These are phyloP conservation scores for Parathielavia hyrcaniae DNA, from an alignment of 495 filamentous ascomycete genomes.

Conservation along the genomic window DNA sequence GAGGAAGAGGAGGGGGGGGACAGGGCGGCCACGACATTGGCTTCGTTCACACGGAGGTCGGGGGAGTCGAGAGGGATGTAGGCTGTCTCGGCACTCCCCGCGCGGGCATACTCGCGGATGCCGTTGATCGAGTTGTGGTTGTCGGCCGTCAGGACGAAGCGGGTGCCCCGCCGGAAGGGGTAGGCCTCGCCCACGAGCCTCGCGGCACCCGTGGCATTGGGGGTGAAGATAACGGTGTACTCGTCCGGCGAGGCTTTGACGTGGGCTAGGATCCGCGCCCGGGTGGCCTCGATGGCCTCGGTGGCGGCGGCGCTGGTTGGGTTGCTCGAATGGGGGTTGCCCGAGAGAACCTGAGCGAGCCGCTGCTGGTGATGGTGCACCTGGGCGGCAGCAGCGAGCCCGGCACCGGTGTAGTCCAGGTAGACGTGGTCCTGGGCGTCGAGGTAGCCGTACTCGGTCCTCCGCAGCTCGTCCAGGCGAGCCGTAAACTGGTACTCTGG, in stretches of 20 bases:
- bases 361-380: constrained; percentile 25
- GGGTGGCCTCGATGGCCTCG: constrained; percentile 40
- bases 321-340: constrained; percentile 56
- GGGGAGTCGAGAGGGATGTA: constrained; percentile 24
- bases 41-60: constrained; percentile 17
- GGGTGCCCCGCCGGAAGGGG: constrained; percentile 17
- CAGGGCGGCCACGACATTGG: constrained; percentile 15
- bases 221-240: constrained; percentile 57
- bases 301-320: constrained; percentile 46
- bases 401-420: constrained; percentile 35
- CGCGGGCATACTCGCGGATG: constrained; percentile 28
- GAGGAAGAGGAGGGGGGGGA: too few species aligned
- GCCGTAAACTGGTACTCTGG: constrained; percentile 29
- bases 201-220: constrained; percentile 55
- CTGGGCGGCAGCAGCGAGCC: constrained; percentile 28
- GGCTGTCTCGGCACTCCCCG: constrained; percentile 5
- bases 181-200: constrained; percentile 50
- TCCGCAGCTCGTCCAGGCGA: constrained; percentile 26
- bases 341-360: constrained; percentile 38
- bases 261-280: constrained; percentile 45
- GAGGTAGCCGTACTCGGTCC: constrained; percentile 30
- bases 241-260: constrained; percentile 51
- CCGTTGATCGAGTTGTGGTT: constrained; percentile 39
- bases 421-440: constrained; percentile 32
- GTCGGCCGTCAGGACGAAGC: constrained; percentile 30